Conservation (phyloP, 1,284 basidiomycete genomes). For the Leccinum solheimii region DNA sequence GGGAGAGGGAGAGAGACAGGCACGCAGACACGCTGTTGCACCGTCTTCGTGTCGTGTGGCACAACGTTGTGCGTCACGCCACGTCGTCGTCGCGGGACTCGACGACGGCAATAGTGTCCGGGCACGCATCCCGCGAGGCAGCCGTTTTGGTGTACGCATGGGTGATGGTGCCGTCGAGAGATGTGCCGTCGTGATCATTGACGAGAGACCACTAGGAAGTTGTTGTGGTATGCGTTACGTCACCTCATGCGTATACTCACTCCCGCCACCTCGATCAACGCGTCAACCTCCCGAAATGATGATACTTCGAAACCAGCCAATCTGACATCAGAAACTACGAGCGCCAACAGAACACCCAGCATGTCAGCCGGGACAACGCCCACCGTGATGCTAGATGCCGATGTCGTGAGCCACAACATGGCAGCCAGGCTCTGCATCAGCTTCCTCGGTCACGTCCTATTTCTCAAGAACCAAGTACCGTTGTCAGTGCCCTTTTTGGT, state of each 20-base stretch:
- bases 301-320: neutral
- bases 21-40: too few species aligned
- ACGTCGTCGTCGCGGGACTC: too few species aligned
- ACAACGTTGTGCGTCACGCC: too few species aligned
- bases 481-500: constrained; percentile 51
- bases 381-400: constrained; percentile 48
- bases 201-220: too few species aligned
- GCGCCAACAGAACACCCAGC: neutral
- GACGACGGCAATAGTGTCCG: too few species aligned
- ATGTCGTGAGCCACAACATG: constrained; percentile 52
- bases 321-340: neutral
- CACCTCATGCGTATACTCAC: constrained; percentile 25
- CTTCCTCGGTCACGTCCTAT: constrained; percentile 66
- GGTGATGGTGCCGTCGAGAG: too few species aligned
- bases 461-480: constrained; percentile 73
- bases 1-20: too few species aligned
- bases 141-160: too few species aligned
- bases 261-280: neutral
- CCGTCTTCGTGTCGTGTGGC: too few species aligned
- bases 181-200: too few species aligned
- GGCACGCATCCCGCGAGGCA: too few species aligned
- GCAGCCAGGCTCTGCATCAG: constrained; percentile 61
- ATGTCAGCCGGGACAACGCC: constrained; percentile 35
- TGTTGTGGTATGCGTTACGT: too few species aligned
- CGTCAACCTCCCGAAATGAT: neutral